A percentile compares a stretch with the other conserved stretches of the same genome.
Evolutionary conservation across 495 filamentous ascomycete genomes (phyloP).

Genomic region (Xylaria intraflava): DNA sequence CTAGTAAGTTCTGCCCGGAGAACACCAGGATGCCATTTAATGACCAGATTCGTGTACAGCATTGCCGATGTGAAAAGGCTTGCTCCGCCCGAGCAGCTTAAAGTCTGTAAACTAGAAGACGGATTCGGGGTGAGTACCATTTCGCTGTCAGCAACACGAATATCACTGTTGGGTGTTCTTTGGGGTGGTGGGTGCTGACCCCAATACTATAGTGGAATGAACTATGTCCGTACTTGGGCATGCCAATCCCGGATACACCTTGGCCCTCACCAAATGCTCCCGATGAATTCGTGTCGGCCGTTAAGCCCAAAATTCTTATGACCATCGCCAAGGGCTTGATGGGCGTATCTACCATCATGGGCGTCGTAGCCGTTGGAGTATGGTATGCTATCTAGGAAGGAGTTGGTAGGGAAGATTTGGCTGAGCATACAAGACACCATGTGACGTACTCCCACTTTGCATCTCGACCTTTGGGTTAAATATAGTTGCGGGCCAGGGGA

Average conservation of each 20-base stretch:
- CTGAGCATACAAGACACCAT: too few relatives aligned
- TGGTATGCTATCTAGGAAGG: constrained; percentile 20
- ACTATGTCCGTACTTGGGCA: constrained; percentile 23
- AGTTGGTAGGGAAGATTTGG: too few relatives aligned
- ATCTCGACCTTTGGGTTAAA: too few relatives aligned
- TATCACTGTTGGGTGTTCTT: background rate
- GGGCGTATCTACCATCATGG: constrained; percentile 15
- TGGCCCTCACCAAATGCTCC: constrained; percentile 22
- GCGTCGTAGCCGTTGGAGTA: constrained; percentile 12
- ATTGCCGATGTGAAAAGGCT: constrained; percentile 26
- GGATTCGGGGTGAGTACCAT: constrained; percentile 19
- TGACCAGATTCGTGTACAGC: constrained; percentile 6
- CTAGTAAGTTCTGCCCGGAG: constrained; percentile 15
- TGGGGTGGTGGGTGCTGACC: background rate
- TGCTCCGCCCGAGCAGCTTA: constrained; percentile 23
- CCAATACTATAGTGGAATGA: constrained; percentile 18
- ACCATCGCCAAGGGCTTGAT: constrained; percentile 14
- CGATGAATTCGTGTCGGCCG: constrained; percentile 17
- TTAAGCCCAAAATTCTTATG: constrained; percentile 1
- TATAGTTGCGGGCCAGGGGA: too few relatives aligned
- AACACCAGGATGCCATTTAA: background rate
- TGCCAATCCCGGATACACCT: constrained; percentile 21
- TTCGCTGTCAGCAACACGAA: background rate
- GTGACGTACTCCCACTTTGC: too few relatives aligned
- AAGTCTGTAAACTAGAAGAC: constrained; percentile 26